Evolutionary conservation across 257 asterid species (phyloP).

Genomic region (Capsicum baccatum): DNA sequence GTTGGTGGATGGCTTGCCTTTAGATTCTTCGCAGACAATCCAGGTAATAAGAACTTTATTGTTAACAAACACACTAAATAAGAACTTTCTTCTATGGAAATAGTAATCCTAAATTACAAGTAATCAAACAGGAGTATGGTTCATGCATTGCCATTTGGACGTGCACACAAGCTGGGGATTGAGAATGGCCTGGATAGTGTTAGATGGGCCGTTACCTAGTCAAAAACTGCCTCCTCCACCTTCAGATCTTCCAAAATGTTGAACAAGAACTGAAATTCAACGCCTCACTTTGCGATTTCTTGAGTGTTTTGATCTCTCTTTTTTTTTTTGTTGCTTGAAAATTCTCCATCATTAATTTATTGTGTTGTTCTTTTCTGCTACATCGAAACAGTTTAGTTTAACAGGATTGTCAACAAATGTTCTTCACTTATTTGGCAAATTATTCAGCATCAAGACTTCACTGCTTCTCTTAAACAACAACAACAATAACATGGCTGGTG

Average conservation of each 20-base stretch:
- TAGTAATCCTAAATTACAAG: background rate
- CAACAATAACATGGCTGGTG: background rate
- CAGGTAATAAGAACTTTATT: slow-evolving; percentile 43
- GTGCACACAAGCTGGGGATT: slow-evolving; percentile 76
- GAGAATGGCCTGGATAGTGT: slow-evolving; percentile 74
- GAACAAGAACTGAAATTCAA: slow-evolving; percentile 34
- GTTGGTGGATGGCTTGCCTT: slow-evolving; percentile 77
- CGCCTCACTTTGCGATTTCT: background rate
- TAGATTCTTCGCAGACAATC: slow-evolving; percentile 72
- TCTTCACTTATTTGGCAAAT: background rate
- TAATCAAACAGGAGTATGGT: slow-evolving; percentile 59
- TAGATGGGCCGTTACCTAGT: slow-evolving; percentile 54
- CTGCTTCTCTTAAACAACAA: background rate
- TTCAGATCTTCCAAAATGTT: slow-evolving; percentile 68
- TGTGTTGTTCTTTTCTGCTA: background rate
- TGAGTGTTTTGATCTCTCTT: slow-evolving; percentile 32
- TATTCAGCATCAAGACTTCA: background rate
- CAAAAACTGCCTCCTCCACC: slow-evolving; percentile 74
- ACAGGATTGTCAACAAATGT: background rate
- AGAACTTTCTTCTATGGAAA: background rate
- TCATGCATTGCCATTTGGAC: slow-evolving; percentile 78
- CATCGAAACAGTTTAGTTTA: background rate
- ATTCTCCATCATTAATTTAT: background rate
- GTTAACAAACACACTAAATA: background rate
- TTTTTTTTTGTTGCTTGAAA: background rate